These are phyloP conservation scores for Phalaenopsis equestris DNA, from an alignment of 106 monocot species.

Conservation along the genomic window DNA sequence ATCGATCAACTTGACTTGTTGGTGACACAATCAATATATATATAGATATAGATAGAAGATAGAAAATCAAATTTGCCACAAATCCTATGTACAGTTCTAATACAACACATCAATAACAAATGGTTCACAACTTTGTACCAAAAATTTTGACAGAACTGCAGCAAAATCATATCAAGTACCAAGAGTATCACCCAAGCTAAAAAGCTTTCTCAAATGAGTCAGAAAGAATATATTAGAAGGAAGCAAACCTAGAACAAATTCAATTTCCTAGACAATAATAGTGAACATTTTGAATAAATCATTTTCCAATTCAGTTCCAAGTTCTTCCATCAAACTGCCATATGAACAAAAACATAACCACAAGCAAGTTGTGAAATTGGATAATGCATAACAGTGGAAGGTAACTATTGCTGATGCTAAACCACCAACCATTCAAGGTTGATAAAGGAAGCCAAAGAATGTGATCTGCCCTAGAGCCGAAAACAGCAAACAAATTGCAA, in stretches of 20 bases:
- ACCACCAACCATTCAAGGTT: no score
- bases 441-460: no score
- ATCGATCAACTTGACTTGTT: not conserved
- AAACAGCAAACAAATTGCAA: no score
- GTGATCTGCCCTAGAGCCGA: no score
- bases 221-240: not conserved
- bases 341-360: not conserved
- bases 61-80: not conserved
- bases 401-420: no score
- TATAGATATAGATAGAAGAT: not conserved
- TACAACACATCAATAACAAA: not conserved
- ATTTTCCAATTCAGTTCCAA: not conserved
- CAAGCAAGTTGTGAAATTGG: not conserved
- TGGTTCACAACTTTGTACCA: not conserved
- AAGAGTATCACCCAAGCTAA: not conserved
- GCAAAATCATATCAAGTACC: not conserved
- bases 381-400: not conserved
- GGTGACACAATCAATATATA: not conserved
- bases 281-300: not conserved
- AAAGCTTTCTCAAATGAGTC: not conserved
- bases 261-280: not conserved
- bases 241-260: not conserved
- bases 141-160: not conserved
- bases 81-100: not conserved
- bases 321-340: not conserved